These are phyloP conservation scores for Trypanosoma avium DNA, from an alignment of 208 protist species.

Conservation along the genomic window DNA sequence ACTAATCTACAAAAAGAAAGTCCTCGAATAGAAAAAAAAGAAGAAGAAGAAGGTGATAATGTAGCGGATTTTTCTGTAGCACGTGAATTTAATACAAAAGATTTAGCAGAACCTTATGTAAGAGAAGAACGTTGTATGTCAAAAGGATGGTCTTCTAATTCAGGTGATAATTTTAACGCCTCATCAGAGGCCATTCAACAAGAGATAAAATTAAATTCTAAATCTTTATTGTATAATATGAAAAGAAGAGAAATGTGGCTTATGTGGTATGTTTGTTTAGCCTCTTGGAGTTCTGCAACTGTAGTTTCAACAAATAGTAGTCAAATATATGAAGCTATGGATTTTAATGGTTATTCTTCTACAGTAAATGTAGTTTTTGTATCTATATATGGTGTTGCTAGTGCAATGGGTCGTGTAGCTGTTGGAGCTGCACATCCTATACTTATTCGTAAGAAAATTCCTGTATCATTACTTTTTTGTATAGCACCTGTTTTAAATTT, in stretches of 20 bases:
- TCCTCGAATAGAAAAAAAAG: no score
- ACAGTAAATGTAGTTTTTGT: slow-evolving; percentile 76
- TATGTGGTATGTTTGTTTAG: slow-evolving; percentile 84
- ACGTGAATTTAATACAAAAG: neutral
- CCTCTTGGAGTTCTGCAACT: slow-evolving; percentile 73
- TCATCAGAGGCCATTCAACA: slow-evolving; percentile 11
- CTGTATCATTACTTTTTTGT: slow-evolving; percentile 41
- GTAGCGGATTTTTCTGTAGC: no score
- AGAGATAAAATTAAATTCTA: slow-evolving; percentile 39
- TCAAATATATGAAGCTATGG: slow-evolving; percentile 71
- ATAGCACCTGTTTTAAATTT: slow-evolving; percentile 66
- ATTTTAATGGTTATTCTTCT: slow-evolving; percentile 54
- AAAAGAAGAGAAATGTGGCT: slow-evolving; percentile 66
- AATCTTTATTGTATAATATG: slow-evolving; percentile 54
- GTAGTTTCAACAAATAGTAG: slow-evolving; percentile 77
- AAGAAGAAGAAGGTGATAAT: no score
- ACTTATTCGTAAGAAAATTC: slow-evolving; percentile 36
- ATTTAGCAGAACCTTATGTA: slow-evolving; percentile 6
- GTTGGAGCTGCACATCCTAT: slow-evolving; percentile 54
- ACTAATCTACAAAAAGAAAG: no score
- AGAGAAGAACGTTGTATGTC: slow-evolving; percentile 17
- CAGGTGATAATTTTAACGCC: slow-evolving; percentile 10
- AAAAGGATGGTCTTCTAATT: slow-evolving; percentile 2
- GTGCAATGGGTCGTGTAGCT: slow-evolving; percentile 72
- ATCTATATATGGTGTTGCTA: slow-evolving; percentile 76